These are phyloP conservation scores for Agrostemma githago DNA, from an alignment of 148 eudicot genomes.

Conservation along the genomic window DNA sequence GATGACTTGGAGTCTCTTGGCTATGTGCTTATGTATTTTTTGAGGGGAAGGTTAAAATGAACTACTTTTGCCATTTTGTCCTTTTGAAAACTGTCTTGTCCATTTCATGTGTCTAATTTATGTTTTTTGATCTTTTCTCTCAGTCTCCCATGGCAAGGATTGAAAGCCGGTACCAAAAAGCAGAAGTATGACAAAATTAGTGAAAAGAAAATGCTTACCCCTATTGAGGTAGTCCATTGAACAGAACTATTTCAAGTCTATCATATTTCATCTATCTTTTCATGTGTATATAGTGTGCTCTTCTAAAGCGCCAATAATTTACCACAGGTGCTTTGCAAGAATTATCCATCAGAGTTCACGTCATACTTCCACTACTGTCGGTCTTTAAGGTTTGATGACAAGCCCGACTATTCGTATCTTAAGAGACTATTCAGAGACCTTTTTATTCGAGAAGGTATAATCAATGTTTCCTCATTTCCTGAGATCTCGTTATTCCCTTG, in stretches of 20 bases:
- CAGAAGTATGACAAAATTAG: conserved; percentile 97
- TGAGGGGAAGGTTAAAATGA: conserved; percentile 78
- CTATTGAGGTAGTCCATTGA: conserved; percentile 61
- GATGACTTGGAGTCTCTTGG: conserved; percentile 98
- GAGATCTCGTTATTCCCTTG: neutral
- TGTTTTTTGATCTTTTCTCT: conserved; percentile 21
- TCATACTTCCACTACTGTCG: conserved; percentile 98
- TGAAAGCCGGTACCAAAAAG: conserved; percentile 96
- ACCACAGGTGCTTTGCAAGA: conserved; percentile 77
- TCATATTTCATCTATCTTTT: neutral
- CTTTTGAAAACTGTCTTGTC: neutral
- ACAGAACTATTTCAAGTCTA: neutral
- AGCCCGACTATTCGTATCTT: conserved; percentile 94
- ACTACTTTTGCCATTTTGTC: neutral
- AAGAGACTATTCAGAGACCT: conserved; percentile 94
- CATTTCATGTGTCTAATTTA: conserved; percentile 17
- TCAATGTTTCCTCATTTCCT: conserved; percentile 4
- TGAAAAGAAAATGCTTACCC: conserved; percentile 97
- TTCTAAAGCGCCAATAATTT: neutral
- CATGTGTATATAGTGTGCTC: neutral
- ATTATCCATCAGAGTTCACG: conserved; percentile 82
- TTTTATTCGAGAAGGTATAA: conserved; percentile 86
- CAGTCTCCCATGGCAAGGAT: conserved; percentile 99
- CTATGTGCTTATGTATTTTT: conserved; percentile 93
- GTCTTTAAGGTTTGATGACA: conserved; percentile 93